Conservation (phyloP, 192 early-diverging fungal genomes). For the Spinellus fusiger region DNA sequence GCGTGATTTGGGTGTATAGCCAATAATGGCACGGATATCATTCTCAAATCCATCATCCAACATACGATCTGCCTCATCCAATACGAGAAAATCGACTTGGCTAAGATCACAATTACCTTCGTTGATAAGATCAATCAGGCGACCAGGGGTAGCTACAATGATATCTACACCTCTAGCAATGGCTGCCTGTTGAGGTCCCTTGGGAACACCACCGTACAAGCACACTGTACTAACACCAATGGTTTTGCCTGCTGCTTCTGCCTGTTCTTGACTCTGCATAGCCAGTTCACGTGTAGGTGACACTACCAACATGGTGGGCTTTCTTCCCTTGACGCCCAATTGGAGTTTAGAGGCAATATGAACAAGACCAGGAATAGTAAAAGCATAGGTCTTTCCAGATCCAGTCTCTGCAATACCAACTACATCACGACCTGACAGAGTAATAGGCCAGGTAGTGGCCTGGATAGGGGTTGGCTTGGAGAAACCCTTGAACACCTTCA, state of each 20-base stretch:
- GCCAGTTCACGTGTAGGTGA: constrained; percentile 97
- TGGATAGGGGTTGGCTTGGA: constrained; percentile 90
- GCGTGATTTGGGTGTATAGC: constrained; percentile 63
- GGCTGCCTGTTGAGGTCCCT: constrained; percentile 57
- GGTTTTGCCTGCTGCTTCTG: constrained; percentile 58
- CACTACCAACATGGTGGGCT: constrained; percentile 77
- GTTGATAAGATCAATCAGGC: constrained; percentile 89
- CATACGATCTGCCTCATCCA: constrained; percentile 99
- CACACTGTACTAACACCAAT: constrained; percentile 64
- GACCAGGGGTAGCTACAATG: constrained; percentile 93
- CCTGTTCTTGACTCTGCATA: constrained; percentile 90
- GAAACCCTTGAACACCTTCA: constrained; percentile 62
- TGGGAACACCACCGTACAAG: constrained; percentile 88
- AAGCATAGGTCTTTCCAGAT: constrained; percentile 92
- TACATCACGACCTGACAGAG: constrained; percentile 75
- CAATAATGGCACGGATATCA: constrained; percentile 81
- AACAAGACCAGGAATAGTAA: constrained; percentile 84
- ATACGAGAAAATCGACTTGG: constrained; percentile 79
- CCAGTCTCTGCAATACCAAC: constrained; percentile 98
- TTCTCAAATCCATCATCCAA: constrained; percentile 92
- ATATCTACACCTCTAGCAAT: constrained; percentile 59
- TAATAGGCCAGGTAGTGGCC: constrained; percentile 86
- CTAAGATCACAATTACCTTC: constrained; percentile 73
- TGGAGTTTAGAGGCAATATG: constrained; percentile 72
- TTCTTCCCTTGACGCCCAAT: constrained; percentile 29